Percentiles rank a stretch among this genome's conserved stretches.
Evolutionary conservation across 306 rosid species (phyloP).

Genomic region (Pyrus communis): DNA sequence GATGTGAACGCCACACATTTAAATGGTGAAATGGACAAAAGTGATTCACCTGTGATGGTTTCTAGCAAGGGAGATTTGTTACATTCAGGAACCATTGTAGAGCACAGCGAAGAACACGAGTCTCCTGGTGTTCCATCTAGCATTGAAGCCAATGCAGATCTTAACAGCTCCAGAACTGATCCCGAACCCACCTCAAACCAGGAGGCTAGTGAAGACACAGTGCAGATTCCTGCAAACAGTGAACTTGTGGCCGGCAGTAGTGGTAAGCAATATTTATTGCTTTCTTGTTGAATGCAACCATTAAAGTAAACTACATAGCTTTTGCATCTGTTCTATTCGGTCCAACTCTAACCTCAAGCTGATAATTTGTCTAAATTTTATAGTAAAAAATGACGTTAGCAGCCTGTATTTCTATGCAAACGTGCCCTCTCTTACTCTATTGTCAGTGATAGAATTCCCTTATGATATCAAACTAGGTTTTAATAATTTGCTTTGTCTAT

Average conservation of each 20-base stretch:
- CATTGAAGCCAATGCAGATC: slow-evolving; percentile 11
- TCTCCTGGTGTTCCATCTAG: background rate
- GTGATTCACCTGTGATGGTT: slow-evolving; percentile 12
- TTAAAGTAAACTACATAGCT: background rate
- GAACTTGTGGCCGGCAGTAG: slow-evolving; percentile 26
- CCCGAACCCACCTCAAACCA: slow-evolving; percentile 1
- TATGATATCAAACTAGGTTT: background rate
- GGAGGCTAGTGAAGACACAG: slow-evolving; percentile 3
- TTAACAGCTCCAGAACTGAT: background rate
- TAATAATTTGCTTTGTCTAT: slow-evolving; percentile 13
- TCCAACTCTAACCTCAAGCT: background rate
- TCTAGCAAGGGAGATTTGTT: slow-evolving; percentile 19
- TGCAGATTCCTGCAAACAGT: slow-evolving; percentile 17
- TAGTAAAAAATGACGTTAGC: background rate
- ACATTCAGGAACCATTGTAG: slow-evolving; percentile 20
- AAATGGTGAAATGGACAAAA: slow-evolving; percentile 13
- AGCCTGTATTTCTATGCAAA: background rate
- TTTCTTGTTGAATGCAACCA: slow-evolving; percentile 7
- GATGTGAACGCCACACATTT: background rate
- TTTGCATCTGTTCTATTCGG: background rate
- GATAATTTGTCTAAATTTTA: background rate
- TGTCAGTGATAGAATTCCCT: background rate
- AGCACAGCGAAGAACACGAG: slow-evolving; percentile 6
- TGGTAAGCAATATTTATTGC: slow-evolving; percentile 40
- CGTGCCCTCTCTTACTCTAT: background rate